Base-by-base conservation (phyloP, 176 grass and related monocot species). In the Carex littledalei region DNA sequence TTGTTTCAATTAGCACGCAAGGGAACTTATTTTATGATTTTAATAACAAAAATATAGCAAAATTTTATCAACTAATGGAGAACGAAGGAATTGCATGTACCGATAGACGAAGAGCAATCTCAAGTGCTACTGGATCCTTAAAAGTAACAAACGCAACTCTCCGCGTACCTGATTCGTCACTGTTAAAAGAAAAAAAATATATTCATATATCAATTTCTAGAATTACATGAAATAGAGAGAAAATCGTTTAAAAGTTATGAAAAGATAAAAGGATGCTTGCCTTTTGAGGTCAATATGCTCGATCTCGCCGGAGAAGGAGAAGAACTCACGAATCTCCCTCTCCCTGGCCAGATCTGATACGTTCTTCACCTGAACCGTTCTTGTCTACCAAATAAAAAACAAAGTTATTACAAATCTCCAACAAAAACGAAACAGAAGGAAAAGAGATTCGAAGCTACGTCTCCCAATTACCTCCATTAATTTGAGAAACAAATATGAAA, bases 231-330 rank as follows among this genome's bases (percentile, higher is more conserved):
- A 55, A 24, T 17, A 16, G 15, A 18, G 0, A 81, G 3, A 76
- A 81, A 14, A 70, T 18, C 8, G 5, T 15, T 57, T 13, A 20
- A 41, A 55, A 59, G 21, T 13, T 65, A 43, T 15, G 20, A 24
- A 82, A 53, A 57, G 3, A 70, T 8, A 81, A 43, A 34, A 35
- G 55, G 31, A 37, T 17, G 55, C 88, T 89, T 14, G 85, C 95
- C 82, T 74, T 80, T 79, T 86, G 87, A 93, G 92, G 79, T 98
- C 89, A 74, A 95, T 82, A 82, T 95, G 89, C 20, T 98, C 95
- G 82, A 98, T 95, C 81, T 98, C 95, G 13, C 95, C 95, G 32
- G 95, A 95, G 68, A 98, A 98, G 53, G 95, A 98, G 93, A 98
- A 98, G 91, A 98, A 98, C 86, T 98, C 95, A 18, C 93, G 89